Evolutionary conservation across 108 stramenopile species (phyloP).

Genomic region (Cyclostephanos tholiformis): DNA sequence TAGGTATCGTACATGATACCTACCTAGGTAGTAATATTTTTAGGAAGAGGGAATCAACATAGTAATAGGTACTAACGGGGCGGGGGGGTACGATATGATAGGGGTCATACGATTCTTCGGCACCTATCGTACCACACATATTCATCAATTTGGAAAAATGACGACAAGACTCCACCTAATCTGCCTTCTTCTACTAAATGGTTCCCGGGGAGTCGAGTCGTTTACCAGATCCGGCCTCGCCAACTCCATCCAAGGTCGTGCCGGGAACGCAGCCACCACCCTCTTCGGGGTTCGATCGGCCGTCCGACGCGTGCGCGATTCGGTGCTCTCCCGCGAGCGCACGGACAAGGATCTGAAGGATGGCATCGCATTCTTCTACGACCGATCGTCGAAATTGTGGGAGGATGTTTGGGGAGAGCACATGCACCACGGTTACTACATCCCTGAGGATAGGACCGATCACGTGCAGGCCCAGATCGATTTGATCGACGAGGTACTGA

Average conservation of each 20-base stretch:
- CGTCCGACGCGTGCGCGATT: slow-evolving; percentile 62
- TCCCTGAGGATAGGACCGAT: slow-evolving; percentile 78
- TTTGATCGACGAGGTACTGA: slow-evolving; percentile 92
- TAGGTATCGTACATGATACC: no score
- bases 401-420: slow-evolving; percentile 94
- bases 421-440: slow-evolving; percentile 91
- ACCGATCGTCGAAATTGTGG: slow-evolving; percentile 91
- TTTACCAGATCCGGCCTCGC: slow-evolving; percentile 8
- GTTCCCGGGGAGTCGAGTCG: not conserved
- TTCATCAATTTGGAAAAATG: no score
- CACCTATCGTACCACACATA: no score
- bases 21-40: no score
- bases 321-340: slow-evolving; percentile 67
- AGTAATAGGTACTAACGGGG: no score
- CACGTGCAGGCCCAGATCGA: slow-evolving; percentile 87
- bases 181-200: slow-evolving; percentile 5
- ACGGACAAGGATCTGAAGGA: slow-evolving; percentile 87
- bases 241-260: not conserved
- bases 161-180: not conserved
- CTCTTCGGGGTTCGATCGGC: slow-evolving; percentile 47
- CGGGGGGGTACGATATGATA: no score
- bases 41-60: no score
- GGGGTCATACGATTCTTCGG: no score
- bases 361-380: slow-evolving; percentile 96
- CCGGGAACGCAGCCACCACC: slow-evolving; percentile 8